These are phyloP conservation scores for Ophiostoma fasciatum DNA, from an alignment of 2,329 filamentous ascomycete species.

Conservation along the genomic window DNA sequence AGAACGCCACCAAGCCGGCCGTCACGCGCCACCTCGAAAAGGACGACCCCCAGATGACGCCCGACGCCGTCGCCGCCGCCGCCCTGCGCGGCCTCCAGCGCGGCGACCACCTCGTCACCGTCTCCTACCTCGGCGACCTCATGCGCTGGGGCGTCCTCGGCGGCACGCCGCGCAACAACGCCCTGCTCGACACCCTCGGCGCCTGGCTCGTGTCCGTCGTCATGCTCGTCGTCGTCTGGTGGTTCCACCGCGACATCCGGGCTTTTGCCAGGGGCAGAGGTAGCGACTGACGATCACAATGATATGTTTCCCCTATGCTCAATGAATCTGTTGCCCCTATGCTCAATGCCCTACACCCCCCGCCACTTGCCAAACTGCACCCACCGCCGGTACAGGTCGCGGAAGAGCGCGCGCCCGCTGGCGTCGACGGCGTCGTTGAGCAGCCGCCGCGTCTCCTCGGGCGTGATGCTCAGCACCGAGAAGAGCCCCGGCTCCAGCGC, in stretches of 20 bases:
- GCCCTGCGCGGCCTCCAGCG: conserved; percentile 62
- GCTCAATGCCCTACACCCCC: conserved; percentile 27
- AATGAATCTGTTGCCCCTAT: no score
- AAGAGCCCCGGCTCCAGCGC: conserved; percentile 43
- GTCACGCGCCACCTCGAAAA: conserved; percentile 70
- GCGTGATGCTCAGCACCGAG: conserved; percentile 43
- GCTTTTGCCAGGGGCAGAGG: no score
- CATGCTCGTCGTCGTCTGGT: conserved; percentile 42
- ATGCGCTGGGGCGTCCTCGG: conserved; percentile 51
- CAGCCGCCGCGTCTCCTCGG: conserved; percentile 37
- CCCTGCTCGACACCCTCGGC: conserved; percentile 43
- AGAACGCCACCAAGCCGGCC: conserved; percentile 65
- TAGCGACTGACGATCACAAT: no score
- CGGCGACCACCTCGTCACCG: conserved; percentile 67
- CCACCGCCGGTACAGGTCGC: conserved; percentile 43
- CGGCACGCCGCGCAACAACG: conserved; percentile 41
- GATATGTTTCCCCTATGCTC: no score
- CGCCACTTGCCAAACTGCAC: conserved; percentile 50
- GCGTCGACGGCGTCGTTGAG: conserved; percentile 45
- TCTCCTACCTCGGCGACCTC: conserved; percentile 54
- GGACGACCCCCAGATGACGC: conserved; percentile 63
- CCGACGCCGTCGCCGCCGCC: conserved; percentile 58
- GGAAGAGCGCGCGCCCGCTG: conserved; percentile 43
- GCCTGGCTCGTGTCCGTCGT: conserved; percentile 36
- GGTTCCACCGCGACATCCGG: conserved; percentile 42